Evolutionary conservation across 805 yeast species (phyloP).

Genomic region (Nakazawaea ishiwadae): DNA sequence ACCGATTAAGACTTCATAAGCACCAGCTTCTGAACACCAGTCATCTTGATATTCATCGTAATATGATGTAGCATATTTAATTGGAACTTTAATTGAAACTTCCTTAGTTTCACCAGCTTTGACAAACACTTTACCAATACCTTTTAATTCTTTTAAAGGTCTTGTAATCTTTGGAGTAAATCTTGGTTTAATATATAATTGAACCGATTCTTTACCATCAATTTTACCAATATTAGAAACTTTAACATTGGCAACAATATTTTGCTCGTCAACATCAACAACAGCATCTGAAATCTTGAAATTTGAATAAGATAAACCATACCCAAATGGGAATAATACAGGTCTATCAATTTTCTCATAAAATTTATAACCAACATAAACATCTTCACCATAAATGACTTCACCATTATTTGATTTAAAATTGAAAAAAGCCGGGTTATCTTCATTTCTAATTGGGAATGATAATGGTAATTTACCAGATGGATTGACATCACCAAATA

Average conservation of each 20-base stretch:
- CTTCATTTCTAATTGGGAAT: constrained; percentile 41
- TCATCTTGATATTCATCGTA: constrained; percentile 40
- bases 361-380: constrained; percentile 52
- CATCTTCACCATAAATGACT: constrained; percentile 54
- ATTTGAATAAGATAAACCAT: constrained; percentile 49
- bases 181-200: constrained; percentile 38
- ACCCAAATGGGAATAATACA: constrained; percentile 52
- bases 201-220: constrained; percentile 47
- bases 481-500: constrained; percentile 52
- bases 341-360: constrained; percentile 43
- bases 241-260: constrained; percentile 27
- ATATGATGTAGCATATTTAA: constrained; percentile 45
- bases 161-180: constrained; percentile 33
- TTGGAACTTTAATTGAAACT: constrained; percentile 29
- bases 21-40: constrained; percentile 46
- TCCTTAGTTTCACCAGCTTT: constrained; percentile 35
- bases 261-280: constrained; percentile 25
- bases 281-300: constrained; percentile 34
- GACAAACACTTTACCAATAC: constrained; percentile 40
- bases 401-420: constrained; percentile 44
- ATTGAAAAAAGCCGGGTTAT: constrained; percentile 48
- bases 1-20: constrained; percentile 42
- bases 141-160: constrained; percentile 52
- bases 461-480: constrained; percentile 48
- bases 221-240: constrained; percentile 40